Evolutionary conservation across 106 monocot species (phyloP).

Genomic region (Apostasia ramifera): DNA sequence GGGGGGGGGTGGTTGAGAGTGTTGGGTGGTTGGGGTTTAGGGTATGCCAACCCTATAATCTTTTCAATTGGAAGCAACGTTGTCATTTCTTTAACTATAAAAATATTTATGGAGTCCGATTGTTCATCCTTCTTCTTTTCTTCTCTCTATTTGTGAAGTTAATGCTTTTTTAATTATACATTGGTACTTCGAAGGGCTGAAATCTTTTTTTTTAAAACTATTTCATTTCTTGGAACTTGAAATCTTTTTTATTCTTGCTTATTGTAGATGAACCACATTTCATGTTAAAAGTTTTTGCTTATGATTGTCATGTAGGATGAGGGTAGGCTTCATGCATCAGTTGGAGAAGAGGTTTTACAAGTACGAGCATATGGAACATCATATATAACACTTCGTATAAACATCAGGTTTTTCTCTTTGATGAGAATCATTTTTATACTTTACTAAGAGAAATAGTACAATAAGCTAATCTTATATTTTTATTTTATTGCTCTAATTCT

Average conservation of each 20-base stretch:
- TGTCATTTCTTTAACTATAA: too few species aligned
- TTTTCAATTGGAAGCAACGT: too few species aligned
- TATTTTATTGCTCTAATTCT: neutral
- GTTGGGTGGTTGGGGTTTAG: too few species aligned
- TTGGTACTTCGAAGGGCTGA: too few species aligned
- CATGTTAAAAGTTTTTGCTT: neutral
- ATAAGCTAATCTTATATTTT: neutral
- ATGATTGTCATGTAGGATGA: conserved; percentile 28
- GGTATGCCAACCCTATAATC: too few species aligned
- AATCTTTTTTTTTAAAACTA: too few species aligned
- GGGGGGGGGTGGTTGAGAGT: too few species aligned
- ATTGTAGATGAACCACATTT: neutral
- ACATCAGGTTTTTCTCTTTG: conserved; percentile 55
- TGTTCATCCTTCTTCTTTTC: too few species aligned
- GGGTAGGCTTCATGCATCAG: conserved; percentile 27
- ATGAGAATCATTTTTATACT: neutral
- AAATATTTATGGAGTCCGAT: too few species aligned
- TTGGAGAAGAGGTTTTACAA: conserved; percentile 58
- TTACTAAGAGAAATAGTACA: neutral
- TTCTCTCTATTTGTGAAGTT: too few species aligned
- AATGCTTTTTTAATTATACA: too few species aligned
- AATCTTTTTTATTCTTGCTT: neutral
- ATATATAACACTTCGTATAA: conserved; percentile 86
- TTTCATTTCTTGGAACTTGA: neutral
- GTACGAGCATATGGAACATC: conserved; percentile 79